Conservation (phyloP, 306 rosid genomes). For the Cicer bijugum region DNA sequence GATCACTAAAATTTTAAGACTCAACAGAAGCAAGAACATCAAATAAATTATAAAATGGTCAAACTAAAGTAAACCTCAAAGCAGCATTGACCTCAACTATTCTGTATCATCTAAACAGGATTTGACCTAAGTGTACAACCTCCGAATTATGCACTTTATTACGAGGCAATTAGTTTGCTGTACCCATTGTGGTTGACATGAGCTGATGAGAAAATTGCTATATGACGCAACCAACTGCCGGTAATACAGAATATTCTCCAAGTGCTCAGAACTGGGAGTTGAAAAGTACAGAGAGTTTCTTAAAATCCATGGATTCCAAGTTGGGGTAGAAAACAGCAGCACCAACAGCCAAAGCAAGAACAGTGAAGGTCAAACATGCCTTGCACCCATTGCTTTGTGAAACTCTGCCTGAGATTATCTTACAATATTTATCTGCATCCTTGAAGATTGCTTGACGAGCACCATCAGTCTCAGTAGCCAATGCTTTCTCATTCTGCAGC, state of each 20-base stretch:
- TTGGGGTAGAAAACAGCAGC: slow-evolving; percentile 64
- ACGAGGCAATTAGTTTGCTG: slow-evolving; percentile 46
- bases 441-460: slow-evolving; percentile 54
- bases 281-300: slow-evolving; percentile 60
- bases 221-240: slow-evolving; percentile 47
- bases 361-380: slow-evolving; percentile 59
- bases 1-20: slow-evolving; percentile 39
- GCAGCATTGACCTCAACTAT: slow-evolving; percentile 56
- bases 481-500: slow-evolving; percentile 71
- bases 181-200: slow-evolving; percentile 38
- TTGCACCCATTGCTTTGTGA: slow-evolving; percentile 69
- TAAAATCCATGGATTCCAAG: slow-evolving; percentile 61
- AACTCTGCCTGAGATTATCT: slow-evolving; percentile 60
- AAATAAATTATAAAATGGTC: slow-evolving; percentile 55
- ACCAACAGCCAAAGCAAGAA: slow-evolving; percentile 66
- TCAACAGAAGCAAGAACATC: slow-evolving; percentile 36
- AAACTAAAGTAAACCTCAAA: slow-evolving; percentile 53
- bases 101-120: slow-evolving; percentile 47
- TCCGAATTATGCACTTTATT: slow-evolving; percentile 53
- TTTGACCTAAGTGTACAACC: slow-evolving; percentile 54
- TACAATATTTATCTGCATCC: slow-evolving; percentile 79
- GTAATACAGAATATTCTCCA: slow-evolving; percentile 47
- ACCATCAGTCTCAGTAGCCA: slow-evolving; percentile 58
- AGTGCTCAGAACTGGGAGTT: slow-evolving; percentile 54
- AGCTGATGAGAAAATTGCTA: slow-evolving; percentile 42